phyloP scores from a whole-genome alignment of 371 early-diverging fungal genomes.

The Apophysomyces sp. region DNA sequence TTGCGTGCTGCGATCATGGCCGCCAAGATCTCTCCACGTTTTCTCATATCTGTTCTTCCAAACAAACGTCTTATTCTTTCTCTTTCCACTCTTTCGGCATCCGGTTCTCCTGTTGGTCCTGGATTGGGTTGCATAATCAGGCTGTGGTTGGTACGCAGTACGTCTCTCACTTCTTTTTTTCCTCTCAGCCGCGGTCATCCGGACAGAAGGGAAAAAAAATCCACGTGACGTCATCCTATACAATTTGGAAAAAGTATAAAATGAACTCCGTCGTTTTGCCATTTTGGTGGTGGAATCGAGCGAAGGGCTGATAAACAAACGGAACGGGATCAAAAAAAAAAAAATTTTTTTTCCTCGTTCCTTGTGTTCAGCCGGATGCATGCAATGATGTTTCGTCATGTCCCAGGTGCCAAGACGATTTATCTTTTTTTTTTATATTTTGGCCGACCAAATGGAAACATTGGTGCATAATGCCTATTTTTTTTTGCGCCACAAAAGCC shows the following conservation, averaged over 20 bases:
- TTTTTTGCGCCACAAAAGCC: background rate
- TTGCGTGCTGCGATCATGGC: background rate
- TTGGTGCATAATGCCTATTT: background rate
- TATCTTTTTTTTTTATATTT: too few relatives aligned
- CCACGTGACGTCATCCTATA: background rate
- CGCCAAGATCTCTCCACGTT: background rate
- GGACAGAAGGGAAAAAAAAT: background rate
- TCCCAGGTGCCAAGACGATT: background rate
- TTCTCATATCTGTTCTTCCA: slow-evolving; percentile 9
- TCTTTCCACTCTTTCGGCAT: background rate
- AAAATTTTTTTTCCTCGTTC: background rate
- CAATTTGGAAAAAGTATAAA: too few relatives aligned
- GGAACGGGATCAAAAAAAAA: background rate
- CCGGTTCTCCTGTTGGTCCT: background rate
- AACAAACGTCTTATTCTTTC: background rate
- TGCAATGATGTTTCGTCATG: background rate
- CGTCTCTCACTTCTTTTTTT: background rate
- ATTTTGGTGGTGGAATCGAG: background rate
- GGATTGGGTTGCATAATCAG: background rate
- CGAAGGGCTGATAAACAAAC: background rate
- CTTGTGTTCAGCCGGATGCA: slow-evolving; percentile 1
- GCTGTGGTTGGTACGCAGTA: background rate
- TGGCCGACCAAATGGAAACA: background rate
- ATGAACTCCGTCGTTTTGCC: background rate
- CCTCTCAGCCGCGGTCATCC: background rate